Evolutionary conservation across 2,329 filamentous ascomycete genomes (phyloP), one percentile per base, ranked within the genome.

Genomic region (Aspergillus carbonarius): DNA sequence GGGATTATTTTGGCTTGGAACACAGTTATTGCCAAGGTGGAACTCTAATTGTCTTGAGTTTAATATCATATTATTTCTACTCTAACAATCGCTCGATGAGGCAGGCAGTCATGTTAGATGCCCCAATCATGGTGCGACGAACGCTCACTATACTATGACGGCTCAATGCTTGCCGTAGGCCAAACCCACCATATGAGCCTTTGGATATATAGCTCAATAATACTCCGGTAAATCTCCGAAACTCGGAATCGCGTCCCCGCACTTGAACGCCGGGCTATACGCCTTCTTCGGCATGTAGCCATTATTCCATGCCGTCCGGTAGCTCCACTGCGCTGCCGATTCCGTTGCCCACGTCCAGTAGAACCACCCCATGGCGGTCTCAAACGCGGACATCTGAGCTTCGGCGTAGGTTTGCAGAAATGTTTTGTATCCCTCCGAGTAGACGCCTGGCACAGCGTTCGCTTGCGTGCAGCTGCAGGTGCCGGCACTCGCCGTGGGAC

Each of bases 311-410:
- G 71, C 74, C 1, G 71, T 72, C 9, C 69, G 72, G 49, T 77
- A 78, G 73, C 92, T 96, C 95, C 95, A 99, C 78, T 97, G 92
- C 60, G 87, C 82, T 50, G 90, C 88, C 64, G 78, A 82, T 80
- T 98, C 93, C 30, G 93, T 96, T 77, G 92, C 86, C 93, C 95
- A 96, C 34, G 93, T 98, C 95, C 95, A 99, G 78, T 99, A 99
- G 79, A 96, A 97, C 95, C 95, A 99, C 50, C 95, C 95, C 88
- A 90, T 95, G 5, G 91, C 92, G 63, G 88, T 87, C 76, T 98
- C 93, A 71, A 98, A 99, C 59, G 88, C 91, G 67, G 88, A 83
- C 91, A 99, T 99, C 79, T 99, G 95, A 55, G 93, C 95, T 76
- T 96, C 89, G 5, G 95, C 95, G 77, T 98, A 98, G 76, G 90